Evolutionary conservation across 164 flowering plant species (phyloP).

Genomic region (Magnolia kwangsiensis): DNA sequence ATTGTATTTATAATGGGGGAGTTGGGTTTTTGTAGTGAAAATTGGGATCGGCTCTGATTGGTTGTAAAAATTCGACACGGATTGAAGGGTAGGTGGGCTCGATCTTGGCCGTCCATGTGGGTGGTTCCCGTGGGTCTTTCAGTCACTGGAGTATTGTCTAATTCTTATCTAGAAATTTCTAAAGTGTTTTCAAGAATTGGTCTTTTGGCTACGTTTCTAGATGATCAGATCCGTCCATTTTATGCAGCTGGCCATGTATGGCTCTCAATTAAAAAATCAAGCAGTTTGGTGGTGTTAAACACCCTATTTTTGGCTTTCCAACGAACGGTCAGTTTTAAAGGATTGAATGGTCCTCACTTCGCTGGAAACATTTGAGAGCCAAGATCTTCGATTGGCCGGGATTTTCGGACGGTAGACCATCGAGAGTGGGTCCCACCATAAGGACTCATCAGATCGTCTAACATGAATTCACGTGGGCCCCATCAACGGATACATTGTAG

Average conservation of each 20-base stretch:
- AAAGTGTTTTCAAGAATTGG: neutral
- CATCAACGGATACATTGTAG: too few species aligned
- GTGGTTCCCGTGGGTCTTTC: conserved; percentile 4
- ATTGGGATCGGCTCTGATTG: conserved; percentile 12
- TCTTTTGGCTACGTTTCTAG: neutral
- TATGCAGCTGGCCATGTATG: neutral
- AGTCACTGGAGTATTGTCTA: neutral
- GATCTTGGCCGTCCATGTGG: neutral
- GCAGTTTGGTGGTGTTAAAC: neutral
- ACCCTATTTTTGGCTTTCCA: too few species aligned
- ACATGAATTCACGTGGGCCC: too few species aligned
- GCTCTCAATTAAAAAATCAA: neutral
- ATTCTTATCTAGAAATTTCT: neutral
- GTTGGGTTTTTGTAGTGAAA: neutral
- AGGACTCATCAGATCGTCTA: too few species aligned
- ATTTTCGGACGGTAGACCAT: too few species aligned
- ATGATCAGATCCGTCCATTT: neutral
- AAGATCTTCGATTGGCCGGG: too few species aligned
- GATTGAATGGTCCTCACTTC: too few species aligned
- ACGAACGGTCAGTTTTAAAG: too few species aligned
- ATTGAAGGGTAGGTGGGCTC: conserved; percentile 5
- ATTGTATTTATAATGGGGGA: conserved; percentile 7
- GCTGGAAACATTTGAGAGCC: too few species aligned
- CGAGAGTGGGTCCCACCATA: too few species aligned
- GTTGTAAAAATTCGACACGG: conserved; percentile 8